These are phyloP conservation scores for Glebionis coronaria DNA, from an alignment of 129 eudicot species.

Conservation along the genomic window DNA sequence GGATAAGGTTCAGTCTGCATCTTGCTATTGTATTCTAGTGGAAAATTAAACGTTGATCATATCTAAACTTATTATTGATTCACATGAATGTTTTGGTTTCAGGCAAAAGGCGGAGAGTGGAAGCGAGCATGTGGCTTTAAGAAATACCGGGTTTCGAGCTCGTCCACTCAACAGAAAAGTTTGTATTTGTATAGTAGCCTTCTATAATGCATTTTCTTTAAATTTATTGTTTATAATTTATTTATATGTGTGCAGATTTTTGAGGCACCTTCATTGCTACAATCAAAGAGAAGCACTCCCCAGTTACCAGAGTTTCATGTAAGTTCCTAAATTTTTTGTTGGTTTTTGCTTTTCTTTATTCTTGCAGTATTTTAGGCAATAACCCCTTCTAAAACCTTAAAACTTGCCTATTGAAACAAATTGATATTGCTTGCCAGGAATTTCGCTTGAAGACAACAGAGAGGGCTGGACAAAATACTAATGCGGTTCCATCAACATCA, in stretches of 20 bases:
- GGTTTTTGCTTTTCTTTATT: not conserved
- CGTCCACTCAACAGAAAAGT: slow-evolving; percentile 92
- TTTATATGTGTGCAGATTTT: slow-evolving; percentile 59
- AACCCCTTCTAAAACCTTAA: slow-evolving; percentile 3
- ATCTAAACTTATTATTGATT: slow-evolving; percentile 5
- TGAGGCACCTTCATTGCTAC: slow-evolving; percentile 59
- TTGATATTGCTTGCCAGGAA: slow-evolving; percentile 53
- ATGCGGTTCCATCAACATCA: slow-evolving; percentile 46
- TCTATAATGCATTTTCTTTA: not conserved
- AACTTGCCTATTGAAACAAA: not conserved
- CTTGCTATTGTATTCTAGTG: slow-evolving; percentile 6
- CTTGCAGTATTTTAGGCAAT: not conserved
- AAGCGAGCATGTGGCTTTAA: slow-evolving; percentile 39
- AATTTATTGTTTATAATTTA: not conserved
- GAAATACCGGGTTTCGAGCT: slow-evolving; percentile 66
- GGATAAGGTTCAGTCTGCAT: slow-evolving; percentile 48
- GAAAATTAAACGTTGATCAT: not conserved
- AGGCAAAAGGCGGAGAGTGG: slow-evolving; percentile 52
- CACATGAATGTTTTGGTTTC: slow-evolving; percentile 22
- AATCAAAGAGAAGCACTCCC: slow-evolving; percentile 65
- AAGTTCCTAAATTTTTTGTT: slow-evolving; percentile 15
- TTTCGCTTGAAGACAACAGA: slow-evolving; percentile 72
- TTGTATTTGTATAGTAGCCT: slow-evolving; percentile 9
- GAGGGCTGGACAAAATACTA: slow-evolving; percentile 69
- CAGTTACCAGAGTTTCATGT: slow-evolving; percentile 66